These are phyloP conservation scores for Ustilago sp. DNA, from an alignment of 1,284 basidiomycete species.

Conservation along the genomic window DNA sequence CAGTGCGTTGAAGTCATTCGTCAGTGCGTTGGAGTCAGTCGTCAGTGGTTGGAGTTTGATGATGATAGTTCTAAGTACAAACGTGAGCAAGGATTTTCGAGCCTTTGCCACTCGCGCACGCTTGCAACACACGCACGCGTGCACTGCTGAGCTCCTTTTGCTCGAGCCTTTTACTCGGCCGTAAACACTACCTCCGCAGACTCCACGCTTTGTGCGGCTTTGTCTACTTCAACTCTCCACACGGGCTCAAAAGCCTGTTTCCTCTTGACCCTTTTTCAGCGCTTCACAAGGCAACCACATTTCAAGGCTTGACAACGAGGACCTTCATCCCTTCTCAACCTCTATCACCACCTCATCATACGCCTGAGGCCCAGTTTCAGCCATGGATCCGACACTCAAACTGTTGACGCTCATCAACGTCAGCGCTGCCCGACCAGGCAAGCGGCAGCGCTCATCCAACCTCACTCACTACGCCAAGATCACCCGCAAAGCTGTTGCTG, in stretches of 20 bases:
- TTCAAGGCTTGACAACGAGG: not conserved
- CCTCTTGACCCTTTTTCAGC: conserved; percentile 4
- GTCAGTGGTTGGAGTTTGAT: too few species aligned
- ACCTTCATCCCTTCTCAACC: not conserved
- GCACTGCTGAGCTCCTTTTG: too few species aligned
- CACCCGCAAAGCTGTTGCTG: conserved; percentile 34
- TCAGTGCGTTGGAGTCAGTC: too few species aligned
- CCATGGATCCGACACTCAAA: conserved; percentile 68
- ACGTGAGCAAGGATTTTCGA: too few species aligned
- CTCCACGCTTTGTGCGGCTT: too few species aligned
- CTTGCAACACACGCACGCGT: too few species aligned
- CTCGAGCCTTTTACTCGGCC: too few species aligned
- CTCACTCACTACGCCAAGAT: conserved; percentile 46
- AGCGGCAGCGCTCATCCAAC: conserved; percentile 70
- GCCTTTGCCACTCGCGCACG: too few species aligned
- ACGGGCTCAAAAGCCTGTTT: conserved; percentile 1
- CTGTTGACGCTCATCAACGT: conserved; percentile 94
- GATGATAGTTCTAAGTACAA: too few species aligned
- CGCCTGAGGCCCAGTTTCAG: not conserved
- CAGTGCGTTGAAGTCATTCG: too few species aligned
- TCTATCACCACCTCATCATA: conserved; percentile 8
- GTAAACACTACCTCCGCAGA: too few species aligned
- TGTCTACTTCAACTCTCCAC: too few species aligned
- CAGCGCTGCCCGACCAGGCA: conserved; percentile 75
- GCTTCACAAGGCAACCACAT: not conserved